Conservation (phyloP, 805 yeast genomes). For the Candida argentea region DNA sequence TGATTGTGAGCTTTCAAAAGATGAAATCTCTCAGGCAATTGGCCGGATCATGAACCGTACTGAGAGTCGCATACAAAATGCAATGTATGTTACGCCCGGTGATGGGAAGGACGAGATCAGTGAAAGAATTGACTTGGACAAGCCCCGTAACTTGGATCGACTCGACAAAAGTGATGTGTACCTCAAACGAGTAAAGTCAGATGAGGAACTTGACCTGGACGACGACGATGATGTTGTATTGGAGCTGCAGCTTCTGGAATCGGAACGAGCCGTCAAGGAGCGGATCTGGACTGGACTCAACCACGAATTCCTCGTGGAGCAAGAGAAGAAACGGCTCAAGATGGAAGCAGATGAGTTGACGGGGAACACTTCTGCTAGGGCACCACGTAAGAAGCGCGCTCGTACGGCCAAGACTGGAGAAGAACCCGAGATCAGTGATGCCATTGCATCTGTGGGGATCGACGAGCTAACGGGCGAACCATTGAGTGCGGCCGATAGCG, state of each 20-base stretch:
- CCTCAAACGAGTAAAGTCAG: slow-evolving; percentile 44
- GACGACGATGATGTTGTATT: slow-evolving; percentile 82
- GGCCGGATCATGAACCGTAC: slow-evolving; percentile 14
- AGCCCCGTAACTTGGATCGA: slow-evolving; percentile 39
- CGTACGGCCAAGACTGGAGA: slow-evolving; percentile 17
- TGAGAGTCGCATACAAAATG: slow-evolving; percentile 9
- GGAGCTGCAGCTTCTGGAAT: slow-evolving; percentile 48
- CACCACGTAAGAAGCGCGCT: slow-evolving; percentile 34
- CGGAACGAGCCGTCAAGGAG: slow-evolving; percentile 66
- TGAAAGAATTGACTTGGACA: slow-evolving; percentile 12
- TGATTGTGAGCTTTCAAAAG: slow-evolving; percentile 21
- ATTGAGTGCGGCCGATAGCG: slow-evolving; percentile 66
- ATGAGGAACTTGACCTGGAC: slow-evolving; percentile 46
- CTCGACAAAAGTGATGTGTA: slow-evolving; percentile 50
- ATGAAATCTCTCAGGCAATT: slow-evolving; percentile 14
- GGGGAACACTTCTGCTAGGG: slow-evolving; percentile 47
- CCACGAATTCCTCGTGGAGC: slow-evolving; percentile 75
- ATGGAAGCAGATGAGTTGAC: slow-evolving; percentile 79
- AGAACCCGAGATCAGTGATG: no score
- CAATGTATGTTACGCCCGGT: slow-evolving; percentile 12
- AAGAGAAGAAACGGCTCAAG: slow-evolving; percentile 75
- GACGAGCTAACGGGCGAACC: slow-evolving; percentile 32
- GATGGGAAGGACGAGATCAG: slow-evolving; percentile 9
- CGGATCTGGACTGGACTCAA: slow-evolving; percentile 85
- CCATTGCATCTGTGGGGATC: slow-evolving; percentile 31